These are phyloP conservation scores for Ustilago lituana DNA, from an alignment of 1,284 basidiomycete species.

Conservation along the genomic window DNA sequence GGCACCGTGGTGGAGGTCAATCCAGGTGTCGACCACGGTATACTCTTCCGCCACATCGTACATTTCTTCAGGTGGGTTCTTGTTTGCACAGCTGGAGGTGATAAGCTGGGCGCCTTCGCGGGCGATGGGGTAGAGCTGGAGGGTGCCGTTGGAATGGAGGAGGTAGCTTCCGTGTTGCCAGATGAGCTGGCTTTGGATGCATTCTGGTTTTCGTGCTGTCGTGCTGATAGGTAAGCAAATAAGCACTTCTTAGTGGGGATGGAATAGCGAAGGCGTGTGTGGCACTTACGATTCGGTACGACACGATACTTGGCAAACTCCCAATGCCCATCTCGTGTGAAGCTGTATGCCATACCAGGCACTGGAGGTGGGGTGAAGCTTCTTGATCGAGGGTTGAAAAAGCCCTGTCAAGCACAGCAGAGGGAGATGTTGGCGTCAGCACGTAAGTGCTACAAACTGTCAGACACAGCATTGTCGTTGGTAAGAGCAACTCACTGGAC, in stretches of 20 bases:
- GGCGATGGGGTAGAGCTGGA: constrained; percentile 36
- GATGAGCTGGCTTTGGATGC: constrained; percentile 59
- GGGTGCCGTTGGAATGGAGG: constrained; percentile 51
- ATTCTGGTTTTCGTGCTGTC: constrained; percentile 51
- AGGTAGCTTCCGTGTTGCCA: constrained; percentile 67
- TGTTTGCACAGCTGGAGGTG: constrained; percentile 25
- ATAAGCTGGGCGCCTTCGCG: constrained; percentile 44
- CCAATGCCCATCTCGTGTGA: constrained; percentile 65
- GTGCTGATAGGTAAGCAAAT: background rate
- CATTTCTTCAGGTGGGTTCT: constrained; percentile 36
- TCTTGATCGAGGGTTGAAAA: constrained; percentile 62
- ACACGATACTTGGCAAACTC: constrained; percentile 63
- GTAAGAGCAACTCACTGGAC: constrained; percentile 25
- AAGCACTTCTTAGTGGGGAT: too few relatives aligned
- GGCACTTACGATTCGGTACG: constrained; percentile 51
- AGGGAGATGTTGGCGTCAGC: background rate
- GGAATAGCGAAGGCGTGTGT: background rate
- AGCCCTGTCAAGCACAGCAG: constrained; percentile 25
- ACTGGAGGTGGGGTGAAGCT: constrained; percentile 60
- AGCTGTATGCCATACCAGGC: constrained; percentile 64
- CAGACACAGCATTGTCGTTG: too few relatives aligned
- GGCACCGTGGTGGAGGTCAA: constrained; percentile 30
- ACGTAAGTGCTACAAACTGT: background rate
- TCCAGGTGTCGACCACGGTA: constrained; percentile 43
- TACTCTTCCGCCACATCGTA: constrained; percentile 42